Base-by-base conservation (phyloP, 495 filamentous ascomycete species). In the Penicillium pulvis region DNA sequence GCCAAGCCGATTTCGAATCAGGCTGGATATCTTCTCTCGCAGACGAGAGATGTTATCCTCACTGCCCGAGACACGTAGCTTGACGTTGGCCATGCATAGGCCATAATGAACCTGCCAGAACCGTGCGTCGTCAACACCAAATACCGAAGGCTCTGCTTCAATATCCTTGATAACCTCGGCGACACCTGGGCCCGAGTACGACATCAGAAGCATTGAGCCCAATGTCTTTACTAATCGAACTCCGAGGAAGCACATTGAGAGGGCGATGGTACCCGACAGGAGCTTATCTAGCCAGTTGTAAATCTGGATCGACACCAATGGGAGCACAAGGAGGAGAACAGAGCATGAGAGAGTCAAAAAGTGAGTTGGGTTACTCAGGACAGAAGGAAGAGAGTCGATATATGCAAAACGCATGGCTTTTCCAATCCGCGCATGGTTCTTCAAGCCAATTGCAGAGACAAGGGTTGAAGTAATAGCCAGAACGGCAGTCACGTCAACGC, bases 31-130 rank as follows among this genome's bases (percentile, higher is more conserved):
- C 48, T 89, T 84, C 53, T 89, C 87, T 48, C 91, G 83, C 57
- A 97, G 71, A 54, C 86, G 83, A 48, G 75, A 75, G 44, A 92
- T 72, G n/a, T 82, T 80, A 6, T 87, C 83, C 49, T 90, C 89
- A 19, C 86, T 85, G 14, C 82, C 83, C 44, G 76, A 73, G 1
- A 92, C 82, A 31, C 87, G 79, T 16, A 98, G 66, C 75, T 93
- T 96, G 59, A 98, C 66, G 62, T 93, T 97, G 12, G 94, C 94
- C 89, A 97, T 96, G 67, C 90, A 94, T 41, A 97, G 78, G 3
- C 94, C 93, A 69, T 98, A 96, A 73, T 98, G 94, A 19, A 97
- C 95, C 77, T 98, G 94, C 94, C 94, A 98, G 75, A 98, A 96
- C 65, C 89, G 82, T 1, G 92, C 93, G 67, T 97, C 93, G 53